Percentiles rank a stretch among this genome's conserved stretches.
Conservation (phyloP, 2,329 filamentous ascomycete genomes). For the Xylaria sp. region DNA sequence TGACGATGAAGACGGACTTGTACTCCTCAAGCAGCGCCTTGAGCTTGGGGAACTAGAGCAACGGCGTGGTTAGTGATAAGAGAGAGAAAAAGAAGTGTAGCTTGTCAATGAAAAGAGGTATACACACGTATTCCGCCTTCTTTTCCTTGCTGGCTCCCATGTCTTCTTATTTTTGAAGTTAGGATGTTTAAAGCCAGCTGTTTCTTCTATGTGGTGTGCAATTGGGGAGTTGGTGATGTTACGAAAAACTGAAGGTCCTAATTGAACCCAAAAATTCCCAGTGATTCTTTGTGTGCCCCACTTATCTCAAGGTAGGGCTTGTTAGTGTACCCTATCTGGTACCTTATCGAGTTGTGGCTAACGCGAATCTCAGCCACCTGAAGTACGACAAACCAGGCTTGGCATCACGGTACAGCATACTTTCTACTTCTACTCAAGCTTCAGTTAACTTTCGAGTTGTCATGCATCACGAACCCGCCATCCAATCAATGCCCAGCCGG, state of each 20-base stretch:
- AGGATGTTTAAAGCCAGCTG: conserved; percentile 94
- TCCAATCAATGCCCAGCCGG: too few relatives aligned
- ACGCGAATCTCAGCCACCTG: conserved; percentile 1
- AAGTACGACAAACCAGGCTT: too few relatives aligned
- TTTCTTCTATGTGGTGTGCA: conserved; percentile 36
- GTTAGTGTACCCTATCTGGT: conserved; percentile 8
- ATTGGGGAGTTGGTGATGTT: conserved; percentile 37
- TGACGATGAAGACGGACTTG: conserved; percentile 97
- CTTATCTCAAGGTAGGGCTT: conserved; percentile 34
- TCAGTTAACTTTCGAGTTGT: too few relatives aligned
- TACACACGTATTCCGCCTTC: conserved; percentile 73
- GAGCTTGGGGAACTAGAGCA: conserved; percentile 98
- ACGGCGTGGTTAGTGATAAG: conserved; percentile 19
- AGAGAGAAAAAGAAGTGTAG: neutral
- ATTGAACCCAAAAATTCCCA: conserved; percentile 31
- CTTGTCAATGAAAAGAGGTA: neutral
- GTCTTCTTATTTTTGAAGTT: conserved; percentile 94
- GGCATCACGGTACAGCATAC: too few relatives aligned
- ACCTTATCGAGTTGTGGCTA: conserved; percentile 5
- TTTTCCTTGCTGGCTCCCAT: conserved; percentile 97
- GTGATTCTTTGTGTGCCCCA: conserved; percentile 40
- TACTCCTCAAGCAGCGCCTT: conserved; percentile 97
- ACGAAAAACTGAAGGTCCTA: conserved; percentile 34
- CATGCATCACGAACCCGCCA: too few relatives aligned
- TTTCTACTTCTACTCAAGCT: too few relatives aligned